A percentile compares a stretch with the other conserved stretches of the same genome.
Conservation (phyloP, 2,329 filamentous ascomycete genomes). For the Paradendryphiella salina region DNA sequence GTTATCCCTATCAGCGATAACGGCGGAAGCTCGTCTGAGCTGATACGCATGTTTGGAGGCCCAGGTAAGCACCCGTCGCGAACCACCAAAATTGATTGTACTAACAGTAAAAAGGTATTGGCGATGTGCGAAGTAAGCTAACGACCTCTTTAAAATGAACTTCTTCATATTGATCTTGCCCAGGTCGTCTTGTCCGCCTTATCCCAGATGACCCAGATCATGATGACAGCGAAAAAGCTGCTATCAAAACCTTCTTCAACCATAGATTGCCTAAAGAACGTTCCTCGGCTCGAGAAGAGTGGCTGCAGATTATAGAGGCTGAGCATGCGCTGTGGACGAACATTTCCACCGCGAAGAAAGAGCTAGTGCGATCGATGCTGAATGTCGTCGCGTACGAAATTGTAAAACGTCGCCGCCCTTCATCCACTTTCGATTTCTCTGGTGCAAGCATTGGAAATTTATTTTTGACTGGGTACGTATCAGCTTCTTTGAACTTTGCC, state of each 20-base stretch:
- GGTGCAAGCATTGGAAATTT: conserved; percentile 57
- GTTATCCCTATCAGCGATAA: conserved; percentile 97
- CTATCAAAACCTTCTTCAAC: conserved; percentile 85
- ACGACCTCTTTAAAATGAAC: not conserved
- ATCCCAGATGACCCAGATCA: conserved; percentile 69
- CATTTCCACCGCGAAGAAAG: conserved; percentile 55
- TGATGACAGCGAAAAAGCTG: conserved; percentile 59
- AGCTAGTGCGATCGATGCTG: conserved; percentile 56
- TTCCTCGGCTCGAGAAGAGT: conserved; percentile 69
- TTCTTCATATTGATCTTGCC: not conserved
- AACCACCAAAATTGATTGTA: not conserved
- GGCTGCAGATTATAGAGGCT: conserved; percentile 86
- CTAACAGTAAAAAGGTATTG: conserved; percentile 55
- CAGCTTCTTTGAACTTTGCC: not conserved
- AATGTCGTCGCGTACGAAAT: conserved; percentile 57
- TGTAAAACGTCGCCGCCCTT: conserved; percentile 53
- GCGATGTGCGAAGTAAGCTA: conserved; percentile 71
- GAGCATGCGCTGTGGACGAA: conserved; percentile 72
- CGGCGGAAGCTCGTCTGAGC: conserved; percentile 88
- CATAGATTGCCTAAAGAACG: conserved; percentile 72
- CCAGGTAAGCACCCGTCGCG: conserved; percentile 62
- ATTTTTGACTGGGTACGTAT: conserved; percentile 55
- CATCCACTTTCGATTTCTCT: conserved; percentile 55
- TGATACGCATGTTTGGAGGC: conserved; percentile 92
- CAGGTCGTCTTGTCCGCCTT: conserved; percentile 84